Percentiles rank a stretch among this genome's conserved stretches.
Evolutionary conservation across 257 asterid species (phyloP).

Genomic region (Haberlea rhodopensis): DNA sequence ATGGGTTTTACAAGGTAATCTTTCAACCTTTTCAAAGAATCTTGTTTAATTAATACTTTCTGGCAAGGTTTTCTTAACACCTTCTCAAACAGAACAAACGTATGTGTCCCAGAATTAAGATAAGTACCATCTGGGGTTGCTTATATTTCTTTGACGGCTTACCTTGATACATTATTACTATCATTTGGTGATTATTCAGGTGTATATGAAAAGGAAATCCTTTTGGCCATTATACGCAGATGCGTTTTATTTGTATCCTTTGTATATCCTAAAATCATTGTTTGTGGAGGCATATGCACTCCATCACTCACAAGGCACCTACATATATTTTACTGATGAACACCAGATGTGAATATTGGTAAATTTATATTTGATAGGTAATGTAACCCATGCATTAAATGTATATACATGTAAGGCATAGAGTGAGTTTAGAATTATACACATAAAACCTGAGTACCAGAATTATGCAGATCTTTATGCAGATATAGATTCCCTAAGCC

Average conservation of each 20-base stretch:
- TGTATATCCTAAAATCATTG: background rate
- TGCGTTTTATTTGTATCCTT: background rate
- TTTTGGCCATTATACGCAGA: too few relatives aligned
- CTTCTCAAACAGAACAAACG: constrained; percentile 1
- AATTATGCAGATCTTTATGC: too few relatives aligned
- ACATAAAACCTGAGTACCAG: too few relatives aligned
- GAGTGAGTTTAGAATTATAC: too few relatives aligned
- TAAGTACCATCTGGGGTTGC: background rate
- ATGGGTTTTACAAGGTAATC: constrained; percentile 86
- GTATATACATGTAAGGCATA: too few relatives aligned
- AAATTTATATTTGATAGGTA: too few relatives aligned
- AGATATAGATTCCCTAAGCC: too few relatives aligned
- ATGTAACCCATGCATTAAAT: too few relatives aligned
- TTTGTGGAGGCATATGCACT: background rate
- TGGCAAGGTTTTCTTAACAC: constrained; percentile 7
- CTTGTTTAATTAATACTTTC: background rate
- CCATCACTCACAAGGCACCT: background rate
- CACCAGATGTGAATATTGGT: background rate
- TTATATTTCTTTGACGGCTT: background rate
- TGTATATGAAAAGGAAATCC: too few relatives aligned
- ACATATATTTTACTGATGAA: background rate
- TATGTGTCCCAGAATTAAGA: background rate
- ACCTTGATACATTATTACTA: background rate
- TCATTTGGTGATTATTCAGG: background rate
- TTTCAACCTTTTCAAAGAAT: constrained; percentile 8